Evolutionary conservation across 1,139 yeast species (phyloP), one percentile per base, ranked within the genome.

Genomic region (Pichia sp.): DNA sequence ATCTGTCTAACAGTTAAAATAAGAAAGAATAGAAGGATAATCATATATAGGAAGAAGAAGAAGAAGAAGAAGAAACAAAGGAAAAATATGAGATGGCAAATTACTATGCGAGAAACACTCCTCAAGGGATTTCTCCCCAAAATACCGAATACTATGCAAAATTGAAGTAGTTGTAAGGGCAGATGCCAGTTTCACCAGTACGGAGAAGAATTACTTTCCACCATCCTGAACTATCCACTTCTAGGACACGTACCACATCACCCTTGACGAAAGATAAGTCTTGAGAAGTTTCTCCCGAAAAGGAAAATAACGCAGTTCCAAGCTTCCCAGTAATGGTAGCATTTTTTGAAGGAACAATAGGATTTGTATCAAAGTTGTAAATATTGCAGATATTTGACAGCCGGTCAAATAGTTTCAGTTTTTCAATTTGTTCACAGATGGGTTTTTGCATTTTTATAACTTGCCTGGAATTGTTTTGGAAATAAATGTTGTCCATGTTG

Each of bases 91-190:
- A 18, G 28, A 9, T n/a, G 41, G 34, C 28, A 41, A 35, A 34
- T 8, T 18, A 18, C 18, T 18, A 18, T 18, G 18, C 18, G 18
- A 18, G 18, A 18, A 18, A 18, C 18, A 18, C 18, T 18, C 18
- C 18, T 18, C 18, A 18, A 18, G 18, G 18, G 18, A 18, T 18
- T 18, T 18, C 18, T 18, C 18, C 18, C 18, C 18, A 18, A 18
- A 18, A 18, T 18, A 18, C 18, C 18, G 18, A 18, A n/a, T 42
- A 18, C 31, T 28, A 40, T 58, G 37, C 39, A 40, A 47, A 29
- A 9, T 7, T 54, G 27, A 74, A 76, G 55, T 74, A 74, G 53
- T 74, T 75, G 28, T 62, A 59, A 1, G 81, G 81, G 51, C 76
- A 73, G 3, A 58, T 40, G 0, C 80, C 81, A 7, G 51, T 44